Evolutionary conservation across 2,329 filamentous ascomycete genomes (phyloP).

Genomic region (Phaeosphaeriaceae sp.): DNA sequence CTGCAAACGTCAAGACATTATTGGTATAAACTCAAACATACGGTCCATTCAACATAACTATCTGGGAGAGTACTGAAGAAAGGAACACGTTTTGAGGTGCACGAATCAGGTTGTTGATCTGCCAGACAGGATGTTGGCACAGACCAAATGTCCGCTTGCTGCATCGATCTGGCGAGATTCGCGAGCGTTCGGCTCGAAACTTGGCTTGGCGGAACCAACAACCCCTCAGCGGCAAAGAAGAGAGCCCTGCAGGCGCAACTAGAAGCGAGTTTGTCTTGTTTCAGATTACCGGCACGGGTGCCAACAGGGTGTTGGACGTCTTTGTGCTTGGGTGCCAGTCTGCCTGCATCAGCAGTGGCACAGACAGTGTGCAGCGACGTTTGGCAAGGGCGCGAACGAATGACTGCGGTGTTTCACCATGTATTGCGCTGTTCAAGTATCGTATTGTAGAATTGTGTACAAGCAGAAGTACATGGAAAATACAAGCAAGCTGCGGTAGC

Average conservation of each 20-base stretch:
- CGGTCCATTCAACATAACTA: background rate
- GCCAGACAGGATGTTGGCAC: background rate
- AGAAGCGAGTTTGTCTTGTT: background rate
- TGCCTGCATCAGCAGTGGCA: background rate
- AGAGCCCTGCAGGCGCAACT: background rate
- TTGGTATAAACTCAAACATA: background rate
- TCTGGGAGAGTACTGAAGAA: too few species aligned
- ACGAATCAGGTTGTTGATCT: background rate
- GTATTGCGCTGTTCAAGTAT: background rate
- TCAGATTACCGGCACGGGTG: background rate
- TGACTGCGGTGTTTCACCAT: background rate
- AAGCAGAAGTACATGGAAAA: background rate
- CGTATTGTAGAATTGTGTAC: background rate
- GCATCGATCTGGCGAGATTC: background rate
- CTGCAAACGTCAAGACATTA: background rate
- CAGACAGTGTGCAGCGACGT: background rate
- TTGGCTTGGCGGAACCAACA: background rate
- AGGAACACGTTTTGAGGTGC: background rate
- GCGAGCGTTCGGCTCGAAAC: background rate
- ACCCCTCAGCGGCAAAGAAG: background rate
- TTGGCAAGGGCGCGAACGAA: background rate
- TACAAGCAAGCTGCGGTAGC: background rate
- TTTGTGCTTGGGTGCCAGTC: background rate
- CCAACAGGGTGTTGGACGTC: background rate
- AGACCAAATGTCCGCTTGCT: background rate